Percentiles rank a stretch among this genome's conserved stretches.
phyloP scores from a whole-genome alignment of 345 rosid genomes.

The Psidium friedrichsthalianum region DNA sequence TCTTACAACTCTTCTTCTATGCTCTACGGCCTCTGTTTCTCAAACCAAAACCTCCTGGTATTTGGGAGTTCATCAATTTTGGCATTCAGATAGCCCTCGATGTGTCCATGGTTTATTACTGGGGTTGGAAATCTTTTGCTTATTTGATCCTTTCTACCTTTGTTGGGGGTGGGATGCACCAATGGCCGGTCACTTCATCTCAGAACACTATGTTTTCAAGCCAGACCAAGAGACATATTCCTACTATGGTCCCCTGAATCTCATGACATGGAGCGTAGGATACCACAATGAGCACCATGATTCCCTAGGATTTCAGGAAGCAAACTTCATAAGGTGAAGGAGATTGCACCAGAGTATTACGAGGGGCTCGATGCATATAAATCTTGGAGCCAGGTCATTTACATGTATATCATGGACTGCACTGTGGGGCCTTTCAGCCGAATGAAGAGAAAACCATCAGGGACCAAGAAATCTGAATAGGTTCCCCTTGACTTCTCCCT shows the following conservation, averaged over 20 bases:
- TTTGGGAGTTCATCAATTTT: slow-evolving; percentile 65
- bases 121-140: slow-evolving; percentile 63
- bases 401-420: slow-evolving; percentile 65
- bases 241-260: slow-evolving; percentile 78
- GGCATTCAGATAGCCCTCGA: slow-evolving; percentile 44
- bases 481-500: not conserved
- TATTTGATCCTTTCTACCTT: slow-evolving; percentile 80
- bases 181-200: slow-evolving; percentile 87
- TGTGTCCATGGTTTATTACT: slow-evolving; percentile 35
- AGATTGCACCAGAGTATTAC: slow-evolving; percentile 75
- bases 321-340: slow-evolving; percentile 76
- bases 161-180: slow-evolving; percentile 89
- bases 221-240: slow-evolving; percentile 84
- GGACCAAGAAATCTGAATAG: slow-evolving; percentile 46
- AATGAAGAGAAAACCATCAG: slow-evolving; percentile 64
- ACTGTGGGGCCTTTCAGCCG: slow-evolving; percentile 69
- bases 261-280: slow-evolving; percentile 70
- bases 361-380: slow-evolving; percentile 43
- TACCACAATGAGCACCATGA: slow-evolving; percentile 95
- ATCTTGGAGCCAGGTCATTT: slow-evolving; percentile 90
- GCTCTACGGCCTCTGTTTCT: slow-evolving; percentile 73
- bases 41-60: slow-evolving; percentile 83
- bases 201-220: slow-evolving; percentile 78
- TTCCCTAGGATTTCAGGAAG: slow-evolving; percentile 74
- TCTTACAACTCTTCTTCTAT: slow-evolving; percentile 80